Evolutionary conservation across 306 rosid genomes (phyloP).

Genomic region (cucumber (Cucumis sativus)): Cucumber_9930_V3 NC_026661.2:18043501-18044000

Average conservation of each 20-base stretch:
- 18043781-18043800: background rate
- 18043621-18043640: background rate
- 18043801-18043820: background rate
- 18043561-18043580: background rate
- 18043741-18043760: background rate
- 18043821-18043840: background rate
- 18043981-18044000: slow-evolving; percentile 12
- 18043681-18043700: background rate
- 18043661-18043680: background rate
- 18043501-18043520: background rate
- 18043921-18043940: slow-evolving; percentile 65
- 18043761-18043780: background rate
- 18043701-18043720: background rate
- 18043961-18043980: slow-evolving; percentile 43
- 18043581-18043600: background rate
- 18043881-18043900: slow-evolving; percentile 83
- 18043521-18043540: background rate
- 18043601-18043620: background rate
- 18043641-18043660: background rate
- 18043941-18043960: slow-evolving; percentile 36
- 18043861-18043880: slow-evolving; percentile 88
- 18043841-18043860: background rate
- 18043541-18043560: background rate
- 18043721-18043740: background rate
- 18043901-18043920: slow-evolving; percentile 95